phyloP scores from a whole-genome alignment of 352 stramenopile species.

The Pythium plurisporium region DNA sequence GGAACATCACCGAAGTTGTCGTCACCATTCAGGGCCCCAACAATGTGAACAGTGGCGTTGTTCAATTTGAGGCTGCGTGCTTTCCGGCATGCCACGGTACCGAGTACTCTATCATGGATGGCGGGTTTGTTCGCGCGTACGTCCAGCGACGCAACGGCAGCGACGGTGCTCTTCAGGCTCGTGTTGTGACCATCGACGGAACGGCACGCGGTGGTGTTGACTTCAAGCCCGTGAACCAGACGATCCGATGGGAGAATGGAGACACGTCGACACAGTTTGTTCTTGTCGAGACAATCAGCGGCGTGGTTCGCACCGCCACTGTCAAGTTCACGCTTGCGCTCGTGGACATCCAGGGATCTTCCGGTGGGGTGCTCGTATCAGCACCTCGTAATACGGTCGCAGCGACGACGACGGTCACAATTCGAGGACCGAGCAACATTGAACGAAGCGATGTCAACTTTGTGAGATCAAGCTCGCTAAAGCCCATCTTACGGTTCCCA shows the following conservation, averaged over 20 bases:
- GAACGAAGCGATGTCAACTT: slow-evolving; percentile 53
- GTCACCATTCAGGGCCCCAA: slow-evolving; percentile 62
- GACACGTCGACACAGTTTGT: slow-evolving; percentile 47
- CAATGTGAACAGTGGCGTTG: slow-evolving; percentile 37
- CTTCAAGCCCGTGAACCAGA: slow-evolving; percentile 35
- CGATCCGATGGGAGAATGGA: slow-evolving; percentile 46
- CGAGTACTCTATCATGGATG: slow-evolving; percentile 41
- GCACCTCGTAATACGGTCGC: slow-evolving; percentile 25
- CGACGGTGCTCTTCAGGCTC: slow-evolving; percentile 39
- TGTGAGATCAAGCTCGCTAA: slow-evolving; percentile 26
- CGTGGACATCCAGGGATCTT: slow-evolving; percentile 20
- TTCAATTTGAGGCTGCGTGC: slow-evolving; percentile 67
- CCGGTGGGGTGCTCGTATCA: not conserved
- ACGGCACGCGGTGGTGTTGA: slow-evolving; percentile 44
- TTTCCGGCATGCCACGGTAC: slow-evolving; percentile 51
- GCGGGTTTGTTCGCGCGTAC: slow-evolving; percentile 41
- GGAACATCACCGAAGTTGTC: slow-evolving; percentile 35
- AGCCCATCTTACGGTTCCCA: slow-evolving; percentile 28
- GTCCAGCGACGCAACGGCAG: slow-evolving; percentile 57
- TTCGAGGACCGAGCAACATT: slow-evolving; percentile 37
- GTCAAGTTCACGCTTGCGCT: slow-evolving; percentile 40
- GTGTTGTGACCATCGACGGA: slow-evolving; percentile 37
- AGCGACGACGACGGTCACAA: slow-evolving; percentile 36
- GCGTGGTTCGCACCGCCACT: slow-evolving; percentile 27
- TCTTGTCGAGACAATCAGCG: slow-evolving; percentile 34